A percentile compares a stretch with the other conserved stretches of the same genome.
phyloP scores from a whole-genome alignment of 192 early-diverging fungal genomes.

The Gigaspora rosea region DNA sequence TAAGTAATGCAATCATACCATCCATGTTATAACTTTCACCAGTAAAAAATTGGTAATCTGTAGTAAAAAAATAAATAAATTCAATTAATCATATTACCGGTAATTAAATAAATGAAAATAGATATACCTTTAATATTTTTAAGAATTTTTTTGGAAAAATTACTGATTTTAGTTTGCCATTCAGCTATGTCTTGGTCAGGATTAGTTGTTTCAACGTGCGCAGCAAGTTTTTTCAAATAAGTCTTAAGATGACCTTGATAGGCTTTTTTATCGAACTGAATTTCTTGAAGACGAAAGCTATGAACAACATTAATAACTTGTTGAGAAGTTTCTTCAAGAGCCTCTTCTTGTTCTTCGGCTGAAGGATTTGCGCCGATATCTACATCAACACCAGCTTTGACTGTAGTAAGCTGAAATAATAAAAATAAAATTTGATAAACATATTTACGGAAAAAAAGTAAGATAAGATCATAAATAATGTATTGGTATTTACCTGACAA shows the following conservation, averaged over 20 bases:
- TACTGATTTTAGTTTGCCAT: constrained; percentile 66
- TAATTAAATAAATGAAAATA: not conserved
- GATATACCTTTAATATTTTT: constrained; percentile 65
- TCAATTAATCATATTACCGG: not conserved
- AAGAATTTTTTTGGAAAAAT: constrained; percentile 79
- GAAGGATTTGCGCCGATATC: constrained; percentile 94
- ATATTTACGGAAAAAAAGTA: not conserved
- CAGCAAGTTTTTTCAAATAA: constrained; percentile 86
- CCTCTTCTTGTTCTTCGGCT: constrained; percentile 76
- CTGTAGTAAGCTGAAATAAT: constrained; percentile 54
- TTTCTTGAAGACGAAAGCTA: constrained; percentile 72
- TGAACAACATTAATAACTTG: constrained; percentile 87
- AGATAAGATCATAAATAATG: not conserved
- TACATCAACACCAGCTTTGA: constrained; percentile 68
- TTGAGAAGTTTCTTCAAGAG: constrained; percentile 58
- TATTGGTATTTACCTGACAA: constrained; percentile 55
- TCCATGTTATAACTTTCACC: constrained; percentile 87
- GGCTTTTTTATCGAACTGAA: constrained; percentile 88
- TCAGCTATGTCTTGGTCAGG: constrained; percentile 56
- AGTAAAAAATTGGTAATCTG: constrained; percentile 89
- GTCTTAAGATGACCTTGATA: constrained; percentile 91
- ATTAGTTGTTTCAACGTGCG: constrained; percentile 57
- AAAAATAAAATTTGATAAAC: constrained; percentile 19
- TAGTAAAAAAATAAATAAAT: not conserved
- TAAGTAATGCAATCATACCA: constrained; percentile 84